Evolutionary conservation across 179 eudicot genomes (phyloP).

Genomic region (Patellifolia procumbens): DNA sequence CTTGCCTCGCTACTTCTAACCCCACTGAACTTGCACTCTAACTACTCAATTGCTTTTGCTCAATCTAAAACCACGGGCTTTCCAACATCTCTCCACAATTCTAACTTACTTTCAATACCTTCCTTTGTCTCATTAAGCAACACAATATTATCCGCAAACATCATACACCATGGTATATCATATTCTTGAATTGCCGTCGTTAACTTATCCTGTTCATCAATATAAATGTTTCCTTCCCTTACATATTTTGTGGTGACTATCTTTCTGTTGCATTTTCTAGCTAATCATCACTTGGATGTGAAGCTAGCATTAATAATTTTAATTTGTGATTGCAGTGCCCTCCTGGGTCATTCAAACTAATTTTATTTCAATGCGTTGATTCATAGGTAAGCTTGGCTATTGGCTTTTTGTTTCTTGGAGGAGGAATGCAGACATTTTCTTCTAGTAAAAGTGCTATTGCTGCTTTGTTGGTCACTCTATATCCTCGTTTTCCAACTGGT

Average conservation of each 20-base stretch:
- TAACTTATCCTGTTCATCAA: background rate
- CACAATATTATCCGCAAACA: too few species aligned
- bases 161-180: too few species aligned
- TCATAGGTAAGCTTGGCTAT: conserved; percentile 81
- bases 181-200: too few species aligned
- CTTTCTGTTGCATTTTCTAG: background rate
- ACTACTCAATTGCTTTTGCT: too few species aligned
- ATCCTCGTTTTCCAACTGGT: conserved; percentile 98
- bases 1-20: too few species aligned
- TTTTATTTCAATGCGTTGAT: conserved; percentile 6
- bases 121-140: too few species aligned
- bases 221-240: background rate
- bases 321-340: background rate
- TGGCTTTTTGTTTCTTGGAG: conserved; percentile 95
- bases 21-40: too few species aligned
- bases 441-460: conserved; percentile 84
- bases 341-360: background rate
- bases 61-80: too few species aligned
- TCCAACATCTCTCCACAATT: too few species aligned
- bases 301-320: background rate
- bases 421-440: conserved; percentile 93
- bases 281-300: background rate
- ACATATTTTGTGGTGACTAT: background rate
- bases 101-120: too few species aligned
- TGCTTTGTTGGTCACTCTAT: conserved; percentile 71